Evolutionary conservation across 83 land plant species (phyloP).

Genomic region (Thuja plicata): DNA sequence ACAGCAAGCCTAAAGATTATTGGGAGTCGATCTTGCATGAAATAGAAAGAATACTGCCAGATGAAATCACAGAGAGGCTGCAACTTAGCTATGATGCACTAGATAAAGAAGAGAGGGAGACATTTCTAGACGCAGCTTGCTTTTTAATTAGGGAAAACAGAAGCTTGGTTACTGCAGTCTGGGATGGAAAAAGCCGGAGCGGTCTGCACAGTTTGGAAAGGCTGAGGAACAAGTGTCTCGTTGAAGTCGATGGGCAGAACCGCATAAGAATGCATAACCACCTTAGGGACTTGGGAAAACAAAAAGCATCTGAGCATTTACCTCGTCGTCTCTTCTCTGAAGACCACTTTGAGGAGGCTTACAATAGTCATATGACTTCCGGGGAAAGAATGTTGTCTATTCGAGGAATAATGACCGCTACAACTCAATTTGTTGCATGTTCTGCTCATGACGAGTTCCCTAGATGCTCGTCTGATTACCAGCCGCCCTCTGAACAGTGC

Average conservation of each 20-base stretch:
- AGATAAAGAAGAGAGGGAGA: background rate
- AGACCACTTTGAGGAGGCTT: background rate
- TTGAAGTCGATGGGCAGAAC: background rate
- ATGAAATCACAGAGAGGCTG: background rate
- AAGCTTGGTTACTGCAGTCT: background rate
- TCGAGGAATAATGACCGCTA: background rate
- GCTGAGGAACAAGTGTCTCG: background rate
- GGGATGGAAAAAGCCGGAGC: background rate
- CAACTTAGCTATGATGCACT: background rate
- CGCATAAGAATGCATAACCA: constrained; percentile 7
- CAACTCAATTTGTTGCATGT: too few species aligned
- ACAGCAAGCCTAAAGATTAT: background rate
- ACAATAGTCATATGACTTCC: background rate
- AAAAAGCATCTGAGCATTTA: background rate
- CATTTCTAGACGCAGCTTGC: background rate
- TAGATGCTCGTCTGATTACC: background rate
- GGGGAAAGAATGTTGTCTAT: background rate
- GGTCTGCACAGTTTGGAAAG: background rate
- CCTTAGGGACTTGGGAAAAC: background rate
- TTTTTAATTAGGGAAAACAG: background rate
- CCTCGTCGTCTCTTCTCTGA: background rate
- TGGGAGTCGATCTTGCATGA: background rate
- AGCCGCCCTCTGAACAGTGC: background rate
- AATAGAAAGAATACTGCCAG: background rate
- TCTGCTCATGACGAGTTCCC: background rate